A percentile compares a stretch with the other conserved stretches of the same genome.
Evolutionary conservation across 2,329 filamentous ascomycete species (phyloP).

Genomic region (Alternaria brassicicola): DNA sequence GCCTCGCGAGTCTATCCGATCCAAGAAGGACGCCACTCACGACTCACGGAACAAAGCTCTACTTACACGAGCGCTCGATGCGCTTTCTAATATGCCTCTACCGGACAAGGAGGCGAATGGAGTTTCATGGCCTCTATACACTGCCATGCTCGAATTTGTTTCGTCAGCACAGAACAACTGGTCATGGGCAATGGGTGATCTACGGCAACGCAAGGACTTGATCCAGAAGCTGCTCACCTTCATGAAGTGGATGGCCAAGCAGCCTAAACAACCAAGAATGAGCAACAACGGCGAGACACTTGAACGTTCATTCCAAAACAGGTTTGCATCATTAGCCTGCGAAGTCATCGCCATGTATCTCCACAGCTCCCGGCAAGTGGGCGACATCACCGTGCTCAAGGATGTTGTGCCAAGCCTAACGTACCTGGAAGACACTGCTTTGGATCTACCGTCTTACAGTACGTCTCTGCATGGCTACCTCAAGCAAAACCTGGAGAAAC

Average conservation of each 20-base stretch:
- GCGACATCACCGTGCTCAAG: constrained; percentile 70
- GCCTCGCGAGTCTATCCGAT: constrained; percentile 74
- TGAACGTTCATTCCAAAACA: constrained; percentile 50
- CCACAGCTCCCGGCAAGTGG: constrained; percentile 80
- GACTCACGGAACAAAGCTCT: constrained; percentile 66
- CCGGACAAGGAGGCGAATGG: constrained; percentile 59
- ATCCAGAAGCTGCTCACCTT: constrained; percentile 74
- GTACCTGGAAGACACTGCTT: constrained; percentile 80
- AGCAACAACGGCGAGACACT: constrained; percentile 29
- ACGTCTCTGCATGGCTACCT: constrained; percentile 84
- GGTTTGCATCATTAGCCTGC: constrained; percentile 78
- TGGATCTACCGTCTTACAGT: constrained; percentile 83
- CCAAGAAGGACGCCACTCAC: constrained; percentile 51
- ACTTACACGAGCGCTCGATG: constrained; percentile 73
- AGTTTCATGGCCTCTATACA: constrained; percentile 57
- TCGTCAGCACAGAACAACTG: constrained; percentile 90
- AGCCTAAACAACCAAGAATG: constrained; percentile 31
- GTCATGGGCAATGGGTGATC: constrained; percentile 87
- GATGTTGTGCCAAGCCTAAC: constrained; percentile 75
- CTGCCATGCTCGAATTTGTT: constrained; percentile 85
- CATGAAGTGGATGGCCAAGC: constrained; percentile 57
- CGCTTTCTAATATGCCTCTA: constrained; percentile 68
- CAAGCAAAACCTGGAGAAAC: constrained; percentile 79
- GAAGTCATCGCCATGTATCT: constrained; percentile 91
- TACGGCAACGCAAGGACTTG: constrained; percentile 76